phyloP scores from a whole-genome alignment of 805 yeast species.

The Wickerhamomyces strasburgensis region DNA sequence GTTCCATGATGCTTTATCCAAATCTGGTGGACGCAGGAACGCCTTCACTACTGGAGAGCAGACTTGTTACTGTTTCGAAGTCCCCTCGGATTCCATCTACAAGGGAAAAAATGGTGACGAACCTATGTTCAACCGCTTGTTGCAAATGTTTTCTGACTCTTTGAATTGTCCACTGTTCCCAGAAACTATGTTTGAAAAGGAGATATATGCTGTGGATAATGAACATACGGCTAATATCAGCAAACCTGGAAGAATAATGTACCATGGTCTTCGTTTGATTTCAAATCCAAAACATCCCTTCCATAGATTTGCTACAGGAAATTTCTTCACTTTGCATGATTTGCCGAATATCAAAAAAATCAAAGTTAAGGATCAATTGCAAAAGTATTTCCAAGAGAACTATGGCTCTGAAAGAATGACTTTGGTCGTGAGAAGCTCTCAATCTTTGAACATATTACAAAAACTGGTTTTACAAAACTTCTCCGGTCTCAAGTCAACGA shows the following conservation, averaged over 20 bases:
- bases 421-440: slow-evolving; percentile 60
- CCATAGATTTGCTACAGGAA: slow-evolving; percentile 63
- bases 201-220: slow-evolving; percentile 56
- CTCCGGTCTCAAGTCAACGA: slow-evolving; percentile 25
- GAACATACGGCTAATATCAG: slow-evolving; percentile 58
- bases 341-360: slow-evolving; percentile 29
- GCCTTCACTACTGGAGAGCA: slow-evolving; percentile 68
- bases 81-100: slow-evolving; percentile 39
- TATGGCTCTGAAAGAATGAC: slow-evolving; percentile 48
- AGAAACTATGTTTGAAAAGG: slow-evolving; percentile 37
- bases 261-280: slow-evolving; percentile 53
- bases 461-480: slow-evolving; percentile 46
- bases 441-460: slow-evolving; percentile 52
- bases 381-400: slow-evolving; percentile 34
- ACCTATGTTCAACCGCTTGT: slow-evolving; percentile 39
- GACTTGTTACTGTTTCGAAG: slow-evolving; percentile 59
- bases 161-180: slow-evolving; percentile 49
- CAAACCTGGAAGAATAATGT: slow-evolving; percentile 40
- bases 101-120: slow-evolving; percentile 20
- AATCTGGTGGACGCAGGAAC: slow-evolving; percentile 54
- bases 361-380: slow-evolving; percentile 33
- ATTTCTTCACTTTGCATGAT: slow-evolving; percentile 41
- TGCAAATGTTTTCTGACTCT: slow-evolving; percentile 46
- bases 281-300: slow-evolving; percentile 48
- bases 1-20: slow-evolving; percentile 39